Evolutionary conservation across 1,284 basidiomycete species (phyloP).

Genomic region (Leccinum solheimii): DNA sequence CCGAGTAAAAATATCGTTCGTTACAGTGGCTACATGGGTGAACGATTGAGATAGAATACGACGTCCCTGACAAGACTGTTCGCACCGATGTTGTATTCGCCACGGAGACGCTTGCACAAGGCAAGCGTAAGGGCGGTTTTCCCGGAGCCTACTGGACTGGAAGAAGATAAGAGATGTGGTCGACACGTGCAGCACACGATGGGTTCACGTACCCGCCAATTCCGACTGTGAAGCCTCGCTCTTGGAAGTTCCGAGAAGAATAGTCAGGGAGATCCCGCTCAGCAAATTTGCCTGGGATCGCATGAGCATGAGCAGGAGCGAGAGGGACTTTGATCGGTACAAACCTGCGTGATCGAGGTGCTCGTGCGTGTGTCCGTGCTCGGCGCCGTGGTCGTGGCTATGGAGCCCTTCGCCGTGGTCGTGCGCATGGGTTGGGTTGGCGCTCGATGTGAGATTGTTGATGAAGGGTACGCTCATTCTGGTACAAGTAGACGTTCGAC

Average conservation of each 20-base stretch:
- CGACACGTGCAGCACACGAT: neutral
- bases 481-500: neutral
- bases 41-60: constrained; percentile 15
- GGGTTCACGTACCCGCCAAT: constrained; percentile 82
- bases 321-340: constrained; percentile 17
- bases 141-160: constrained; percentile 92
- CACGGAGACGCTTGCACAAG: constrained; percentile 83
- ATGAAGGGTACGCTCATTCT: constrained; percentile 70
- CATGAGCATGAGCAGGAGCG: neutral
- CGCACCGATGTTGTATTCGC: constrained; percentile 86
- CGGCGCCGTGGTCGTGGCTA: constrained; percentile 48
- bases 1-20: constrained; percentile 96
- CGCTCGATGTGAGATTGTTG: constrained; percentile 52
- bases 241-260: constrained; percentile 80
- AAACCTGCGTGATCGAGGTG: constrained; percentile 84
- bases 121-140: constrained; percentile 95
- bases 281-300: constrained; percentile 76
- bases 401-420: constrained; percentile 34
- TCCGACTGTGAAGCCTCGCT: constrained; percentile 94
- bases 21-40: constrained; percentile 74
- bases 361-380: constrained; percentile 91
- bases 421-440: constrained; percentile 42
- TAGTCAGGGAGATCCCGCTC: constrained; percentile 95
- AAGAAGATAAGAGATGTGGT: constrained; percentile 8
- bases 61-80: constrained; percentile 19